phyloP scores from a whole-genome alignment of 306 rosid genomes.

The Ammopiptanthus mongolicus region DNA sequence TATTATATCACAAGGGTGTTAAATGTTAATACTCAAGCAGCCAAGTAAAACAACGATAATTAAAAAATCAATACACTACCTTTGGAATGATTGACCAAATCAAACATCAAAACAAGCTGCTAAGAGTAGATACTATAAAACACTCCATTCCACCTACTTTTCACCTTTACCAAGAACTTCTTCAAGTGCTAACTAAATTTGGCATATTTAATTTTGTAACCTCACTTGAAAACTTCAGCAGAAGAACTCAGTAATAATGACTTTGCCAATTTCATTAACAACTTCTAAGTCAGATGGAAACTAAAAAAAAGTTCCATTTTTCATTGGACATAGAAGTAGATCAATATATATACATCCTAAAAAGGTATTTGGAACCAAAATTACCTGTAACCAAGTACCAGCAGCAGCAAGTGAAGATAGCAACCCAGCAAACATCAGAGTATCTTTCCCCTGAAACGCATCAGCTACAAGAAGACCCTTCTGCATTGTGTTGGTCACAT shows the following conservation, averaged over 20 bases:
- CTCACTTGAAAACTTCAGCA: neutral
- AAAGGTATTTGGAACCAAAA: neutral
- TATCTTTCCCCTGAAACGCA: conserved; percentile 75
- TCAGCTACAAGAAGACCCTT: conserved; percentile 77
- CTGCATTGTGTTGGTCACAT: conserved; percentile 94
- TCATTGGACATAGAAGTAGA: neutral
- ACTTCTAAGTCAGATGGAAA: neutral
- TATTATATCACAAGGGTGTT: neutral
- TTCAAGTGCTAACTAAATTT: neutral
- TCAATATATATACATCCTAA: neutral
- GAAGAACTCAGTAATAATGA: neutral
- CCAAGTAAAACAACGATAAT: neutral
- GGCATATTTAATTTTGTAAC: neutral
- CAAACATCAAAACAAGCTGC: neutral
- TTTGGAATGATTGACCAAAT: neutral
- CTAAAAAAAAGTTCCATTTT: neutral
- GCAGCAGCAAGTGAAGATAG: conserved; percentile 98
- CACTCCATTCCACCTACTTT: neutral
- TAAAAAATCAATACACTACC: neutral
- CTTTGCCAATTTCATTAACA: neutral
- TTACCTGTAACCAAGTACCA: conserved; percentile 97
- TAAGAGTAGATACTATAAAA: neutral
- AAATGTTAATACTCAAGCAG: neutral
- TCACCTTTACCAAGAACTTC: neutral
- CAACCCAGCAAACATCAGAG: conserved; percentile 74